Evolutionary conservation across 2,329 filamentous ascomycete genomes (phyloP).

Genomic region (Xylaria digitata): DNA sequence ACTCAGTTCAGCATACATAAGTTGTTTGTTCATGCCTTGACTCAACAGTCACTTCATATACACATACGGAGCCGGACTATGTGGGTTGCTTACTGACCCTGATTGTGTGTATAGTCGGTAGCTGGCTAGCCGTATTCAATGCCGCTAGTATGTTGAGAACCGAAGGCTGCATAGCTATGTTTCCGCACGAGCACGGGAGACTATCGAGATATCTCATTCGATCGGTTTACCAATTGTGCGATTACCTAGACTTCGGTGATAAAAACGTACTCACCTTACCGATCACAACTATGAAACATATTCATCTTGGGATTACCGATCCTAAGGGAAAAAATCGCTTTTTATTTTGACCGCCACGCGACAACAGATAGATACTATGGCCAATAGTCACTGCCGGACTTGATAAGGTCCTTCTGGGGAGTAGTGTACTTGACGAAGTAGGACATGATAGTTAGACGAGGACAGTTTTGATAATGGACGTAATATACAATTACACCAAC

Average conservation of each 20-base stretch:
- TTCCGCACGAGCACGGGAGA: constrained; percentile 24
- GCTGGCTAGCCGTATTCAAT: constrained; percentile 43
- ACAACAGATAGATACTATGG: not conserved
- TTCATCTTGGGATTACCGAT: too few species aligned
- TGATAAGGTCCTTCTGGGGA: not conserved
- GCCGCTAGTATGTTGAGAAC: constrained; percentile 38
- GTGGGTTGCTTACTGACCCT: constrained; percentile 6
- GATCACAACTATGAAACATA: not conserved
- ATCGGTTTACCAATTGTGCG: constrained; percentile 21
- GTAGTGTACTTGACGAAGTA: not conserved
- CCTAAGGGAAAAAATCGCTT: not conserved
- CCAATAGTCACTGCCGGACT: not conserved
- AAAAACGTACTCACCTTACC: not conserved
- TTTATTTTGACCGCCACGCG: not conserved
- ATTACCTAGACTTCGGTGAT: constrained; percentile 37
- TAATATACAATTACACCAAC: not conserved
- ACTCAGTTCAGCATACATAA: not conserved
- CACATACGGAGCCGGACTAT: not conserved
- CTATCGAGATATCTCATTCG: constrained; percentile 20
- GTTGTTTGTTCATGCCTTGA: not conserved
- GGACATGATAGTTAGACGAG: not conserved
- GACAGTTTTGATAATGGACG: not conserved
- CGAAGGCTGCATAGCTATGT: constrained; percentile 35
- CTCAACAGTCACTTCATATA: too few species aligned
- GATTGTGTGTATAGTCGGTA: constrained; percentile 32